Evolutionary conservation across 768 basidiomycete genomes (phyloP), one percentile per base, ranked within the genome.

Genomic region (Leccinum broughii): DNA sequence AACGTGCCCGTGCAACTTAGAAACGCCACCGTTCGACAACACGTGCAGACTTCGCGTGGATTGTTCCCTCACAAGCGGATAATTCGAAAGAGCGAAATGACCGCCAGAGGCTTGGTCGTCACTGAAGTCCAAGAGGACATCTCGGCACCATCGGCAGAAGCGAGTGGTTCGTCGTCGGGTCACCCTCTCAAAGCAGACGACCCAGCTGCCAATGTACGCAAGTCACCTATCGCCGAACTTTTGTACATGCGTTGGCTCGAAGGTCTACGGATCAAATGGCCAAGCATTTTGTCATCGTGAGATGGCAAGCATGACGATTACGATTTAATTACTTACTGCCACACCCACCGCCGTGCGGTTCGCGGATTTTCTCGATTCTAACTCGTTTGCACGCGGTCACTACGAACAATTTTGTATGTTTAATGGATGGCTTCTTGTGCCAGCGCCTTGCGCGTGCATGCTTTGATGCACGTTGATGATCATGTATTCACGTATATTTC

Each of bases 201-300:
- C 32, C 68, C 79, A 34, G 66, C 62, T 51, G 66, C 68, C 26
- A 79, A 81, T 13, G 72, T 79, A 56, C 83, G 85, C 63, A 90
- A 88, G 72, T 95, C 93, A 57, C 94, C 95, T 6, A 94, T 98
- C 30, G 92, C 94, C 22, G 96, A 98, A 72, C 82, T 98, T 64
- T 78, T 98, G n/a, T 98, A 98, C 73, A 88, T 95, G 83, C 86
- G 96, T 53, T 98, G 96, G 95, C 78, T 98, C 26, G 92, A 97
- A 69, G 95, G 95, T 3, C 76, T 97, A 56, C 89, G 86, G 75
- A 78, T 95, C 69, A 95, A 93, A 72, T 95, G 94, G 94, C 92
- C 92, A 6, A 90, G 80, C 67, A 80, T 92, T 54, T 75, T 82
- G 44, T 81, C 71, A 13, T 73, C 66, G 49, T 70, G 53, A 64